Evolutionary conservation across 2,329 filamentous ascomycete species (phyloP).

Genomic region (Penicillium aurantiogriseum): DNA sequence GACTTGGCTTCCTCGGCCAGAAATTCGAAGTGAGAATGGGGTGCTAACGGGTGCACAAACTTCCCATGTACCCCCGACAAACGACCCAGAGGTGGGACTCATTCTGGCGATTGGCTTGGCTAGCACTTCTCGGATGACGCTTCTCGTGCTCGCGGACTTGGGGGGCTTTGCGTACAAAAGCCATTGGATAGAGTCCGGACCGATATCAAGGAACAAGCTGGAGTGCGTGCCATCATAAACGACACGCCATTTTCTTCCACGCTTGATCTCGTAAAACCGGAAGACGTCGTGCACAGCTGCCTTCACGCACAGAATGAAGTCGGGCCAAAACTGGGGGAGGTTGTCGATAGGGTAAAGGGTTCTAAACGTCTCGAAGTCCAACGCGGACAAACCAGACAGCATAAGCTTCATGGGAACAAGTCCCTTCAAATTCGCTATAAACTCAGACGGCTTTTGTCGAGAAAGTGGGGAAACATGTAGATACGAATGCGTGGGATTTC

Average conservation of each 20-base stretch:
- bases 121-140: slow-evolving; percentile 44
- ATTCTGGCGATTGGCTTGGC: slow-evolving; percentile 51
- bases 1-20: slow-evolving; percentile 33
- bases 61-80: slow-evolving; percentile 47
- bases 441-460: slow-evolving; percentile 44
- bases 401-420: slow-evolving; percentile 45
- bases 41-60: slow-evolving; percentile 43
- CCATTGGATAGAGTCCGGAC: slow-evolving; percentile 42
- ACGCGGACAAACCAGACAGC: slow-evolving; percentile 30
- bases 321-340: slow-evolving; percentile 28
- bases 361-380: slow-evolving; percentile 24
- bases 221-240: slow-evolving; percentile 29
- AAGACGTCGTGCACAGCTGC: slow-evolving; percentile 28
- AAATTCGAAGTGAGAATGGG: slow-evolving; percentile 36
- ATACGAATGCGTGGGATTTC: slow-evolving; percentile 55
- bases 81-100: slow-evolving; percentile 30
- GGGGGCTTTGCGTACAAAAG: slow-evolving; percentile 49
- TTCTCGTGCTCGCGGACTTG: slow-evolving; percentile 39
- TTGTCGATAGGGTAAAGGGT: slow-evolving; percentile 13
- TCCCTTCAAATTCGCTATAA: slow-evolving; percentile 45
- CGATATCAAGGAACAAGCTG: slow-evolving; percentile 29
- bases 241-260: slow-evolving; percentile 34
- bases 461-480: slow-evolving; percentile 17
- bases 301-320: slow-evolving; percentile 34
- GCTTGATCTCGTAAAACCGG: slow-evolving; percentile 31